Evolutionary conservation across 306 rosid species (phyloP).

Genomic region (Begonia fuchsioides): DNA sequence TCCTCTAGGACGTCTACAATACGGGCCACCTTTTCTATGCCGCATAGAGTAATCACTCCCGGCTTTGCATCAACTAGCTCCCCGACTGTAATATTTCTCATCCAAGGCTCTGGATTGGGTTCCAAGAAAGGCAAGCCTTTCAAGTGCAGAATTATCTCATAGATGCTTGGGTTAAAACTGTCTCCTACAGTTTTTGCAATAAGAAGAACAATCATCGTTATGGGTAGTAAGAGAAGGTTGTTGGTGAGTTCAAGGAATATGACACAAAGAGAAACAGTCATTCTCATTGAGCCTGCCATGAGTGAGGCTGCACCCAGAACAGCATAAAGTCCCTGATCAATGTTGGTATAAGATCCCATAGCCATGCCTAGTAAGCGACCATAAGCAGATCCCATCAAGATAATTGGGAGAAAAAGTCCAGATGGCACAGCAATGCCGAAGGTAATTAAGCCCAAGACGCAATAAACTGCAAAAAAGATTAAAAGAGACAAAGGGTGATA

Average conservation of each 20-base stretch:
- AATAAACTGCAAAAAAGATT: slow-evolving; percentile 59
- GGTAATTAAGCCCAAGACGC: slow-evolving; percentile 54
- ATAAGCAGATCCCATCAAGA: slow-evolving; percentile 81
- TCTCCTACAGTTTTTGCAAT: slow-evolving; percentile 84
- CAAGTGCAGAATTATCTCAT: slow-evolving; percentile 69
- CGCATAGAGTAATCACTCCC: slow-evolving; percentile 45
- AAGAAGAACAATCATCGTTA: slow-evolving; percentile 82
- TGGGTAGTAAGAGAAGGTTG: slow-evolving; percentile 76
- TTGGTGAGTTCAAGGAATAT: slow-evolving; percentile 90
- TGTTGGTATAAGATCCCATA: slow-evolving; percentile 51
- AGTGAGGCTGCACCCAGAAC: slow-evolving; percentile 95
- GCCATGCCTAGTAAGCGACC: slow-evolving; percentile 73
- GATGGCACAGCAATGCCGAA: slow-evolving; percentile 92
- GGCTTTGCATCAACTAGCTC: slow-evolving; percentile 74
- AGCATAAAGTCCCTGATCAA: slow-evolving; percentile 70
- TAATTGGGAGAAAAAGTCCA: slow-evolving; percentile 89
- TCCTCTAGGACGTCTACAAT: slow-evolving; percentile 67
- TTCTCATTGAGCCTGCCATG: slow-evolving; percentile 96
- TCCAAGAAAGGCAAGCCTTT: slow-evolving; percentile 93
- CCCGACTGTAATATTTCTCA: slow-evolving; percentile 73
- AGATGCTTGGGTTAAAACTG: slow-evolving; percentile 78
- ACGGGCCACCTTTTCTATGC: slow-evolving; percentile 56
- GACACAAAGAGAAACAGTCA: slow-evolving; percentile 84
- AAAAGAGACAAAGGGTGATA: slow-evolving; percentile 53
- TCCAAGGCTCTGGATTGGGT: slow-evolving; percentile 82